These are phyloP conservation scores for Cucurbita ficifolia DNA, from an alignment of 306 rosid species.

Conservation along the genomic window DNA sequence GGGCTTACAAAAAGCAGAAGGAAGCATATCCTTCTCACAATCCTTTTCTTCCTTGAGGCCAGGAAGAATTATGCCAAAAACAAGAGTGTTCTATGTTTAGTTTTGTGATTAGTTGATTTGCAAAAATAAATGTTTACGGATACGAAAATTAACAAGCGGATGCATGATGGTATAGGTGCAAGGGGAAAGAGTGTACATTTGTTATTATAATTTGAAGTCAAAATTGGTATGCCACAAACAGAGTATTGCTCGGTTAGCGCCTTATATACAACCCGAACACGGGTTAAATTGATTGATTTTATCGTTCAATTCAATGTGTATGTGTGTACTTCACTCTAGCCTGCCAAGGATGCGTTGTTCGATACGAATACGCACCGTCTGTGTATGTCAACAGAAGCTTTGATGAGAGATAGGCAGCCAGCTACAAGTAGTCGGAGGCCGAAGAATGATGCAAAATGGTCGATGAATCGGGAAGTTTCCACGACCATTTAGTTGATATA, in stretches of 20 bases:
- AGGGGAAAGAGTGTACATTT: not conserved
- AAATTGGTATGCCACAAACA: constrained; percentile 8
- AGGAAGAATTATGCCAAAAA: not conserved
- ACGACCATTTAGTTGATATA: not conserved
- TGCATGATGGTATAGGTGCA: not conserved
- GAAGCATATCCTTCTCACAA: constrained; percentile 61
- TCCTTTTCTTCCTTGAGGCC: constrained; percentile 27
- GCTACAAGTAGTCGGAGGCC: not conserved
- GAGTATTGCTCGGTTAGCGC: constrained; percentile 1
- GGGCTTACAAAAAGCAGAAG: constrained; percentile 64
- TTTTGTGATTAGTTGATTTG: not conserved
- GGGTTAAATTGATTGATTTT: not conserved
- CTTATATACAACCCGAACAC: not conserved
- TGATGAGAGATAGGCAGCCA: not conserved
- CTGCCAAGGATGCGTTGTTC: not conserved
- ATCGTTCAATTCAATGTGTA: not conserved
- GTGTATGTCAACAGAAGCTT: not conserved
- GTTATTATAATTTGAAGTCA: constrained; percentile 1
- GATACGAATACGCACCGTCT: not conserved
- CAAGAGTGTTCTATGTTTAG: not conserved
- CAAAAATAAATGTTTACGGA: not conserved
- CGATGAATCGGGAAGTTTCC: not conserved
- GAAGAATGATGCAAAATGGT: not conserved
- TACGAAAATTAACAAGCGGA: not conserved
- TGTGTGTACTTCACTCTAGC: not conserved